Conservation (phyloP, 2,329 filamentous ascomycete genomes). For the Fusarium udum region DNA sequence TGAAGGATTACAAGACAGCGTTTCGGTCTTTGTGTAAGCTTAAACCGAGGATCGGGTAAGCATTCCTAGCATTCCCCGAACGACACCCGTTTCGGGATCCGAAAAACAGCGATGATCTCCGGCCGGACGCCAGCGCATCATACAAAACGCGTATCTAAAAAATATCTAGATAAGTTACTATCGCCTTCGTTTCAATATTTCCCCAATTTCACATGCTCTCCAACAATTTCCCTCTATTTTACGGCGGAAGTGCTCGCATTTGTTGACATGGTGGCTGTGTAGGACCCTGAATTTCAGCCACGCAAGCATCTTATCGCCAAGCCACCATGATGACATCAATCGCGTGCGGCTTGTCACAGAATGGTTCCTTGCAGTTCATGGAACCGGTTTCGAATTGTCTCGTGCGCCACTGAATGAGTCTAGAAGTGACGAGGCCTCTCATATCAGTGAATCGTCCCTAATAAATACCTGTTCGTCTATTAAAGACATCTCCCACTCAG, state of each 20-base stretch:
- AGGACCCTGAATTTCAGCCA: constrained; percentile 29
- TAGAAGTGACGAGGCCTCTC: constrained; percentile 38
- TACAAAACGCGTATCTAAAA: neutral
- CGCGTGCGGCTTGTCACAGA: constrained; percentile 17
- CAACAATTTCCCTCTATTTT: neutral
- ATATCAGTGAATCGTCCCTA: neutral
- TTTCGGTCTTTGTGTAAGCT: constrained; percentile 7
- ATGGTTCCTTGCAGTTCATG: constrained; percentile 9
- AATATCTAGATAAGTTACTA: neutral
- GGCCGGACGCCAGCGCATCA: neutral
- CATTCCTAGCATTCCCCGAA: constrained; percentile 12
- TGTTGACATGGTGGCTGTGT: constrained; percentile 33
- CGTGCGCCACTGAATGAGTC: constrained; percentile 12
- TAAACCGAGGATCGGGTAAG: constrained; percentile 18
- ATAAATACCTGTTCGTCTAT: constrained; percentile 1
- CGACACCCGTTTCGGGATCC: constrained; percentile 20
- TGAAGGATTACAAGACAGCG: neutral
- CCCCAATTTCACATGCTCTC: neutral
- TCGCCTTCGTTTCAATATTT: neutral
- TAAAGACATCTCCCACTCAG: constrained; percentile 14
- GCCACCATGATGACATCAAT: constrained; percentile 43
- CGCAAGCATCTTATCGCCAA: constrained; percentile 27
- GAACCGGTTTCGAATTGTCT: constrained; percentile 34
- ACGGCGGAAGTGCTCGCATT: neutral
- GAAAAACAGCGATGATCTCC: constrained; percentile 1